A percentile compares a stretch with the other conserved stretches of the same genome.
Evolutionary conservation across 495 filamentous ascomycete species (phyloP).

Genomic region (Physcia stellaris): DNA sequence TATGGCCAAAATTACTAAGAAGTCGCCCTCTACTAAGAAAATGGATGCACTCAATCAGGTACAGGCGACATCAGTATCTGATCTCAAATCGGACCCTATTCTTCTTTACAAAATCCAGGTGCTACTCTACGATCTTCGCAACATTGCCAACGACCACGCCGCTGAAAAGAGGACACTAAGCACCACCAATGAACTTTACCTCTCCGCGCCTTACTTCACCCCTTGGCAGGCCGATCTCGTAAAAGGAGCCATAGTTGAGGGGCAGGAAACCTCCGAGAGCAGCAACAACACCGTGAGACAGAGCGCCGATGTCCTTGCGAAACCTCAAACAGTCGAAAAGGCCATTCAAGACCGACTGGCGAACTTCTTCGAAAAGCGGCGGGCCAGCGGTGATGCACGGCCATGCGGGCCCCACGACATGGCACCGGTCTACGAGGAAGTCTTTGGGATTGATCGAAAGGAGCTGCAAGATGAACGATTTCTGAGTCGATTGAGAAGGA

Average conservation of each 20-base stretch:
- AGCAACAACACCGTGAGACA: conserved; percentile 3
- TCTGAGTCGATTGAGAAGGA: conserved; percentile 5
- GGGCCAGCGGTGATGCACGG: conserved; percentile 18
- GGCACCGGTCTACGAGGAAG: conserved; percentile 6
- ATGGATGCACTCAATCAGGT: too few species aligned
- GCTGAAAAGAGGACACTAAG: conserved; percentile 13
- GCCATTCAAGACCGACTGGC: conserved; percentile 13
- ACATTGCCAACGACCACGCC: conserved; percentile 5
- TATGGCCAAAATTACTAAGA: too few species aligned
- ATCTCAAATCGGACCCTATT: not conserved
- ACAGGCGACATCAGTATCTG: too few species aligned
- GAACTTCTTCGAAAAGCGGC: conserved; percentile 20
- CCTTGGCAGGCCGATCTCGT: conserved; percentile 13
- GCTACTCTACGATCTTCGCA: conserved; percentile 11
- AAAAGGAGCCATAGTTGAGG: conserved; percentile 9
- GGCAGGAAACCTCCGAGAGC: too few species aligned
- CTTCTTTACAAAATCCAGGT: conserved; percentile 10
- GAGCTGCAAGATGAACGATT: conserved; percentile 8
- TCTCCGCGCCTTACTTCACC: conserved; percentile 20
- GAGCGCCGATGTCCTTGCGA: conserved; percentile 4
- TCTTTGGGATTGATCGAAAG: conserved; percentile 4
- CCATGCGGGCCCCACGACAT: conserved; percentile 14
- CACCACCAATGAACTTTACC: conserved; percentile 20
- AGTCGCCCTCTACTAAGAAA: too few species aligned
- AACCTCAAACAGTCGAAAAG: conserved; percentile 13